A percentile compares a stretch with the other conserved stretches of the same genome.
Evolutionary conservation across 805 yeast genomes (phyloP).

Genomic region (Pichia cabralensis): DNA sequence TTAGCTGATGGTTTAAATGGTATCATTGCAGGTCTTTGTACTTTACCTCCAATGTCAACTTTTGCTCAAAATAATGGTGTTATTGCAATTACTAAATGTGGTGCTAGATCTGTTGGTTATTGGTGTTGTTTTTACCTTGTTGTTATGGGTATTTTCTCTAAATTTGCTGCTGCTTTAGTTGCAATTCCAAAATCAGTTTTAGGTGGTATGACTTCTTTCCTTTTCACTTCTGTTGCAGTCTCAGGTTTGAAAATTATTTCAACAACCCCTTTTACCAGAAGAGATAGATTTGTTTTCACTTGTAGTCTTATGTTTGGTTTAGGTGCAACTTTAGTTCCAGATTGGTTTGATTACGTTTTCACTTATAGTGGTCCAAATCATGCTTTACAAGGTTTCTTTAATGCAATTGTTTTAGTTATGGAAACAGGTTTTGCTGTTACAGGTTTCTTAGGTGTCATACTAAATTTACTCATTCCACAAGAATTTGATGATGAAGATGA

Average conservation of each 20-base stretch:
- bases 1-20: conserved; percentile 80
- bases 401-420: conserved; percentile 46
- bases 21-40: conserved; percentile 62
- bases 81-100: conserved; percentile 85
- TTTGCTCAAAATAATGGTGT: conserved; percentile 97
- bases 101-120: conserved; percentile 62
- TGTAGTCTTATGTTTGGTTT: conserved; percentile 43
- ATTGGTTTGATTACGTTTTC: conserved; percentile 41
- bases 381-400: conserved; percentile 36
- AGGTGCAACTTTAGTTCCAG: conserved; percentile 36
- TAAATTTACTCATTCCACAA: conserved; percentile 41
- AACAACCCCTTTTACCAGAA: conserved; percentile 43
- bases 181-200: conserved; percentile 71
- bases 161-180: conserved; percentile 82
- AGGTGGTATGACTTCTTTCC: conserved; percentile 74
- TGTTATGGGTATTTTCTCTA: conserved; percentile 80
- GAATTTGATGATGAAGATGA: conserved; percentile 38
- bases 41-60: conserved; percentile 82
- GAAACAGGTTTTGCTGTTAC: conserved; percentile 50
- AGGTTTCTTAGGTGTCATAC: conserved; percentile 42
- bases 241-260: conserved; percentile 50
- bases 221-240: conserved; percentile 47
- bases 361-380: conserved; percentile 38
- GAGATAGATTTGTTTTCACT: conserved; percentile 46
- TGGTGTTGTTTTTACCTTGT: conserved; percentile 53